Evolutionary conservation across 768 basidiomycete genomes (phyloP).

Genomic region (Suillus sp.): DNA sequence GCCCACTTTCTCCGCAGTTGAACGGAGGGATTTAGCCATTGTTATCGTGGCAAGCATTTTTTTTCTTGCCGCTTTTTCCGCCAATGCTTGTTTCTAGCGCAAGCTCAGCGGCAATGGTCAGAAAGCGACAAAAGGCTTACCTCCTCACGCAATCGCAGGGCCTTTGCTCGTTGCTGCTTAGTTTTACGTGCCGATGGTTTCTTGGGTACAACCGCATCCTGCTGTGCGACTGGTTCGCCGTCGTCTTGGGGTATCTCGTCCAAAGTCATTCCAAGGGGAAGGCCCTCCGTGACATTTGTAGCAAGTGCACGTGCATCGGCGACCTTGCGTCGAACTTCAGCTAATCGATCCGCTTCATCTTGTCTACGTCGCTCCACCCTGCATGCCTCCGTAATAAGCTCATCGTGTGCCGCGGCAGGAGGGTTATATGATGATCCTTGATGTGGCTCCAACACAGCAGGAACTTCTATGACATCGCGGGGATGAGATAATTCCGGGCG

Average conservation of each 20-base stretch:
- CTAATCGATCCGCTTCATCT: slow-evolving; percentile 53
- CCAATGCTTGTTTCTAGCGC: slow-evolving; percentile 62
- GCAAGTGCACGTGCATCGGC: slow-evolving; percentile 45
- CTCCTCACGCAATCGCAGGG: slow-evolving; percentile 62
- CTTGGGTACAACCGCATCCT: slow-evolving; percentile 38
- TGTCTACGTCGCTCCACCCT: slow-evolving; percentile 63
- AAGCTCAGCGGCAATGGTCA: background rate
- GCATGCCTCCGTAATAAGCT: slow-evolving; percentile 68
- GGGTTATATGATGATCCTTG: slow-evolving; percentile 92
- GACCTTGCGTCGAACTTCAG: slow-evolving; percentile 56
- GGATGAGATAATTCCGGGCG: slow-evolving; percentile 50
- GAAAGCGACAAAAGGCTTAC: slow-evolving; percentile 38
- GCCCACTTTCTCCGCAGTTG: slow-evolving; percentile 38
- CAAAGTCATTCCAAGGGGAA: slow-evolving; percentile 67
- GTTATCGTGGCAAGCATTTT: slow-evolving; percentile 61
- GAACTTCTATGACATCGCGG: slow-evolving; percentile 56
- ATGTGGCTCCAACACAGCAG: slow-evolving; percentile 72
- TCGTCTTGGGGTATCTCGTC: slow-evolving; percentile 48
- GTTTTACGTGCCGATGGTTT: slow-evolving; percentile 52
- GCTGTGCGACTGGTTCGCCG: slow-evolving; percentile 35
- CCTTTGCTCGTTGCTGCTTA: slow-evolving; percentile 69
- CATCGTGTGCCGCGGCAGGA: slow-evolving; percentile 67
- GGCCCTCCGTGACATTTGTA: slow-evolving; percentile 34
- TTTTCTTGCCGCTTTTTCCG: slow-evolving; percentile 60
- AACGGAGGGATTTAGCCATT: slow-evolving; percentile 54